These are phyloP conservation scores for Nannochloropsis gaditana DNA, from an alignment of 108 stramenopile species.

Conservation along the genomic window DNA sequence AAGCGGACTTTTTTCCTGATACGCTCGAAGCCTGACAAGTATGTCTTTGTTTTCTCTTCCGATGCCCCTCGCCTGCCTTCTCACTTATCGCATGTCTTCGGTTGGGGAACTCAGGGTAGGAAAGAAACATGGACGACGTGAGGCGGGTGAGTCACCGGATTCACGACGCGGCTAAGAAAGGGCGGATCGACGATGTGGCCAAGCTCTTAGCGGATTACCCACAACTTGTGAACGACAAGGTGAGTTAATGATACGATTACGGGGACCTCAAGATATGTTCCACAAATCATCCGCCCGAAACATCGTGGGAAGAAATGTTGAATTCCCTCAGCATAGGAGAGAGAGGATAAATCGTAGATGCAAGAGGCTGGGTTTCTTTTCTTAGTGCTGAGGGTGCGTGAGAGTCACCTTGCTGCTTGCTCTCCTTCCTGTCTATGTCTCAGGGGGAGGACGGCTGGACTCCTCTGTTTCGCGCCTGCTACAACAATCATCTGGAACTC, in stretches of 20 bases:
- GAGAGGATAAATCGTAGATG: too few relatives aligned
- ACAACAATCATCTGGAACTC: not conserved
- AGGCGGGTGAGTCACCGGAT: not conserved
- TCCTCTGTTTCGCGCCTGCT: not conserved
- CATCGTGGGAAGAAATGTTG: too few relatives aligned
- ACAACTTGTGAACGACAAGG: not conserved
- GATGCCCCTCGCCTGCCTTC: too few relatives aligned
- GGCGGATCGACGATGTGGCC: not conserved
- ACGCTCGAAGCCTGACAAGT: too few relatives aligned
- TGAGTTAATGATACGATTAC: not conserved
- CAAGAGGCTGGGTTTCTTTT: too few relatives aligned
- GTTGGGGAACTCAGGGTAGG: not conserved
- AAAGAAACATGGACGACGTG: not conserved
- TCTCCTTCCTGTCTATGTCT: not conserved
- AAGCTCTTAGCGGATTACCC: not conserved
- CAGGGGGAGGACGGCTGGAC: constrained; percentile 13
- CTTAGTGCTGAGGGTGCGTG: too few relatives aligned
- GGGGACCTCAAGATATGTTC: too few relatives aligned
- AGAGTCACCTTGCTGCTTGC: not conserved
- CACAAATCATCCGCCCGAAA: too few relatives aligned
- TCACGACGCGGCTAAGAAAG: constrained; percentile 14
- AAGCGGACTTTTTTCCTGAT: too few relatives aligned
- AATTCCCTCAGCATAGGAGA: too few relatives aligned
- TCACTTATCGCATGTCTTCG: too few relatives aligned
- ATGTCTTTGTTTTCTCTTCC: too few relatives aligned